Conservation (phyloP, 164 flowering plant genomes). For the Dillenia suffruticosa region DNA sequence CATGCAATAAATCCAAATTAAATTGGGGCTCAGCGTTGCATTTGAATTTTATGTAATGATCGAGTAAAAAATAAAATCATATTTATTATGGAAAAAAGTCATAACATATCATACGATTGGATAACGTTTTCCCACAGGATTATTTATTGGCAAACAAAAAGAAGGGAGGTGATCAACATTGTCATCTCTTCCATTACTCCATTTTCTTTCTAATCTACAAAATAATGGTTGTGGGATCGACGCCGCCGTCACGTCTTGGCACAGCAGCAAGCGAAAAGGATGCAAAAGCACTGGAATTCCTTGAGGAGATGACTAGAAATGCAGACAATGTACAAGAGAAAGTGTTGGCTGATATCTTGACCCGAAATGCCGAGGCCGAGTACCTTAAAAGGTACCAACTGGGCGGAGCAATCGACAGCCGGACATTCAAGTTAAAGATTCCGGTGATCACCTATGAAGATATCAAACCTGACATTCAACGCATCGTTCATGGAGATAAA, state of each 20-base stretch:
- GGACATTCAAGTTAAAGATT: slow-evolving; percentile 30
- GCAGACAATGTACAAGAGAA: slow-evolving; percentile 32
- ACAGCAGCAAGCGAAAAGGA: slow-evolving; percentile 46
- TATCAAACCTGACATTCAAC: slow-evolving; percentile 58
- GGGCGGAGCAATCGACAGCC: slow-evolving; percentile 32
- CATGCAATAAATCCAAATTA: no score
- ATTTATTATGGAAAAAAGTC: no score
- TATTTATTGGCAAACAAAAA: no score
- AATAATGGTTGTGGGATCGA: slow-evolving; percentile 34
- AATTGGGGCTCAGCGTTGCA: no score
- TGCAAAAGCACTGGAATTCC: slow-evolving; percentile 38
- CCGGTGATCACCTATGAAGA: slow-evolving; percentile 57
- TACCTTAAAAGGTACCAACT: slow-evolving; percentile 32
- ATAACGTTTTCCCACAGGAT: no score
- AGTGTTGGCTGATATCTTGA: slow-evolving; percentile 33
- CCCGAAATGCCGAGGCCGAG: slow-evolving; percentile 32
- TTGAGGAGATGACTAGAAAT: slow-evolving; percentile 42
- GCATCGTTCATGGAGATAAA: slow-evolving; percentile 70
- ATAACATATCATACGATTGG: no score
- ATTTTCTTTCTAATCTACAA: neutral
- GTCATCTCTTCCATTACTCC: neutral
- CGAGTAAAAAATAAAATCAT: no score
- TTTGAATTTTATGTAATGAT: no score
- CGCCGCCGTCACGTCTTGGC: slow-evolving; percentile 29
- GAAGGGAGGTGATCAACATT: no score